These are phyloP conservation scores for Herpomyces periplanetae DNA, from an alignment of 2,329 filamentous ascomycete genomes.

Conservation along the genomic window DNA sequence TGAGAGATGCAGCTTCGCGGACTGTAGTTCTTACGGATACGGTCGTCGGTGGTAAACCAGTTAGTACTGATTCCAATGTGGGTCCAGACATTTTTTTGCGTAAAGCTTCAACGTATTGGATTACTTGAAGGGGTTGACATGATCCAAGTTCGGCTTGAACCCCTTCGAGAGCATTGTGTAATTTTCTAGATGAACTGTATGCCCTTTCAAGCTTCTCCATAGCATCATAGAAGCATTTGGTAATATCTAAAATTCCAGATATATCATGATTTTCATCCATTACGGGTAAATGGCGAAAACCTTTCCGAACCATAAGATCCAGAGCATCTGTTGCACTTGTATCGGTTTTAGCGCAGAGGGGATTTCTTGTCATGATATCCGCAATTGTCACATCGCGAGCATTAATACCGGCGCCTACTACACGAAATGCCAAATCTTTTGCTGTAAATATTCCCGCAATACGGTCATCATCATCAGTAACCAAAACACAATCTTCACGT, in stretches of 20 bases:
- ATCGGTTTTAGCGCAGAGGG: slow-evolving; percentile 77
- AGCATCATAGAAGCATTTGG: slow-evolving; percentile 96
- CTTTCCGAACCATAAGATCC: slow-evolving; percentile 90
- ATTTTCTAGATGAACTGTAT: slow-evolving; percentile 83
- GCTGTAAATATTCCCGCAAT: slow-evolving; percentile 97
- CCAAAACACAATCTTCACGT: slow-evolving; percentile 81
- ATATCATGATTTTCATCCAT: slow-evolving; percentile 99
- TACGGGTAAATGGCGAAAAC: slow-evolving; percentile 80
- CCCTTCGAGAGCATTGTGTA: slow-evolving; percentile 87
- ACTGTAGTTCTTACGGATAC: slow-evolving; percentile 86
- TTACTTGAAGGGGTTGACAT: slow-evolving; percentile 88
- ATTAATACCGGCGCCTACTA: slow-evolving; percentile 64
- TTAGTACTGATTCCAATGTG: slow-evolving; percentile 70
- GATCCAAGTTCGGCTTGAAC: slow-evolving; percentile 86
- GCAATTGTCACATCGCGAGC: slow-evolving; percentile 64
- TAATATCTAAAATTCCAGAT: slow-evolving; percentile 86
- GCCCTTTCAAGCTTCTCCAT: slow-evolving; percentile 98
- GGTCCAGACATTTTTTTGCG: slow-evolving; percentile 90
- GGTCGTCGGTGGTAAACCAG: slow-evolving; percentile 60
- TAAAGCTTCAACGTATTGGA: slow-evolving; percentile 88
- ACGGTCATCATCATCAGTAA: slow-evolving; percentile 85
- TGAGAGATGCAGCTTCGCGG: slow-evolving; percentile 65
- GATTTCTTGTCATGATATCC: slow-evolving; percentile 99
- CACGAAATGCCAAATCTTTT: slow-evolving; percentile 87
- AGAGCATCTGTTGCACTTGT: slow-evolving; percentile 90